Evolutionary conservation across 768 basidiomycete species (phyloP).

Genomic region (Trametes cinnabarina): DNA sequence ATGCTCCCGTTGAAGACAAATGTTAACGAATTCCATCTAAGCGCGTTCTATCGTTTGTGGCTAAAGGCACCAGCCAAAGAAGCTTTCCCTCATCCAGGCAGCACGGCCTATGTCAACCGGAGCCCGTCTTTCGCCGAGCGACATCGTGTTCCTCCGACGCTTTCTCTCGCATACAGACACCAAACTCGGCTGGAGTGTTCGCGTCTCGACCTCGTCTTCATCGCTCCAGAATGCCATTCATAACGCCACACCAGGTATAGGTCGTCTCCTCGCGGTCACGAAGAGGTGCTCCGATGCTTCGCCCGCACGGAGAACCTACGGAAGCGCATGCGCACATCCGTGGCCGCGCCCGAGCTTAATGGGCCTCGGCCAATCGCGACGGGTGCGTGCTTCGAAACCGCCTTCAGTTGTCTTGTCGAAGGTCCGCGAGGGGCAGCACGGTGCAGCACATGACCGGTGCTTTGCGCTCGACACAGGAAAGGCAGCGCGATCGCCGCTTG

Average conservation of each 20-base stretch:
- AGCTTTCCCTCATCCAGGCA: not conserved
- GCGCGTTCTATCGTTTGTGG: not conserved
- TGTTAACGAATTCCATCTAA: too few relatives aligned
- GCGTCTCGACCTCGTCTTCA: not conserved
- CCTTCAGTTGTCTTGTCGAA: not conserved
- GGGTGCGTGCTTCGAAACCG: not conserved
- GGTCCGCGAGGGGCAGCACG: not conserved
- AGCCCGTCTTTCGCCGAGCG: not conserved
- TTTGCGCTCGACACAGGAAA: not conserved
- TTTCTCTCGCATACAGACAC: not conserved
- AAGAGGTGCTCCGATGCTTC: constrained; percentile 3
- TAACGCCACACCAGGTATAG: constrained; percentile 6
- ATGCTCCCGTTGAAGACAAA: too few relatives aligned
- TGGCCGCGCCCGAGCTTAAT: not conserved
- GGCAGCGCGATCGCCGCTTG: not conserved
- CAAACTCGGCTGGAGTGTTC: not conserved
- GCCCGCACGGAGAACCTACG: not conserved
- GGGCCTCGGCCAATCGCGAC: not conserved
- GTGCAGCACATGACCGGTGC: not conserved
- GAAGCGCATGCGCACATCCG: not conserved
- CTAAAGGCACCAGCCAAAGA: constrained; percentile 6
- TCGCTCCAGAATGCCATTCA: not conserved
- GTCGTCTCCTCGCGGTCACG: not conserved
- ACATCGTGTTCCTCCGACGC: not conserved
- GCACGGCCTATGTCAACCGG: not conserved